Base-by-base conservation (phyloP, 2,329 filamentous ascomycete genomes). In the Curvularia lunata region DNA sequence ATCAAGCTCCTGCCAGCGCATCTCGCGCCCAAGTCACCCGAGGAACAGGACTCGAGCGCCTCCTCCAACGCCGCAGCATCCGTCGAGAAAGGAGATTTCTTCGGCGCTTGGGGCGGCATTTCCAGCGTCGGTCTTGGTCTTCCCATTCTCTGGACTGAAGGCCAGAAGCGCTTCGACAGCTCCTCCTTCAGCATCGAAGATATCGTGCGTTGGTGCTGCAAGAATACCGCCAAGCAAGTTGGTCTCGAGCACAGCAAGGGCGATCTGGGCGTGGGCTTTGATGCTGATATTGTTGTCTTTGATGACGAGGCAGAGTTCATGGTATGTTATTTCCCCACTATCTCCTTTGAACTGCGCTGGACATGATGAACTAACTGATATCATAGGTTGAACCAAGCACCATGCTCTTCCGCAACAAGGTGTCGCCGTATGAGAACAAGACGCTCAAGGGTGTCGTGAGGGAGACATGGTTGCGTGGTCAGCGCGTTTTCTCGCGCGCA, bases 31-130 rank as follows among this genome's bases (percentile, higher is more conserved):
- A 76, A 74, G 67, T 73, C 71, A 74, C 42, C 70, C 37, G 78
- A 80, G 28, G 12, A 25, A 13, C 40, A 42, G 25, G 19, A 37
- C 16, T 8, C 40, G 19, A 13, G 5, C 19, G 19, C 21, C 40
- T 25, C 40, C 19, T 30, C 28, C 28, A 25, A 42, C 40, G 19
- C 41, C 8, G 28, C 23, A 43, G 23, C 12, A n/a, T 25, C 23
- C 41, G 34, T 18, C 21, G 76, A 78, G 23, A 75, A 75, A 40
- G 95, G 95, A 37, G 91, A 98, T 79, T 98, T 99, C 83, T 95
- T 98, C 79, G 87, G 90, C 4, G 93, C 93, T 1, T 99, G 95
- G 95, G 95, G 95, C 52, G 95, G 95, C 13, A 97, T 99, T 71
- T 94, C 91, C 4, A 95, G 91, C 4, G 94, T 99, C 18, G 95